These are phyloP conservation scores for Skeletonema potamos DNA, from an alignment of 108 stramenopile species.

Conservation along the genomic window DNA sequence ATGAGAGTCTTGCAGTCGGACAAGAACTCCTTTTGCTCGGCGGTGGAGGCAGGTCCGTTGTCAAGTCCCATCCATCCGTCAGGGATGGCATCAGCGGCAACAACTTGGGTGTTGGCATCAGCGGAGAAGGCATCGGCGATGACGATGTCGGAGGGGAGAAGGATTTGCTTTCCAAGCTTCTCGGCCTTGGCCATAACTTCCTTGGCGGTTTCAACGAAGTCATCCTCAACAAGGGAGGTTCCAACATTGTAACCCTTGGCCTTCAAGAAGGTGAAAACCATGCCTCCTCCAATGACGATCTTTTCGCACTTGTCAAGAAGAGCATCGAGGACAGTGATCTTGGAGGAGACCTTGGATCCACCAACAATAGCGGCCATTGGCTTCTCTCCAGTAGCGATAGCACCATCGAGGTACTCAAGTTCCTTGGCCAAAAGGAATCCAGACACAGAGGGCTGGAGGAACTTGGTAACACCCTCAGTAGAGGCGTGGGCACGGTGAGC, in stretches of 20 bases:
- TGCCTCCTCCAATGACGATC: slow-evolving; percentile 98
- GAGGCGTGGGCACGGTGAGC: slow-evolving; percentile 99
- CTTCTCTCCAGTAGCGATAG: slow-evolving; percentile 93
- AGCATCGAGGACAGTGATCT: slow-evolving; percentile 98
- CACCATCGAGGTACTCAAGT: slow-evolving; percentile 98
- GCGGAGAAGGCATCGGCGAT: slow-evolving; percentile 90
- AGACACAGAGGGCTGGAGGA: slow-evolving; percentile 84
- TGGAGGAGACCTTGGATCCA: slow-evolving; percentile 99
- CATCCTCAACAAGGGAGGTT: slow-evolving; percentile 95
- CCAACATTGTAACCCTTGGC: slow-evolving; percentile 94
- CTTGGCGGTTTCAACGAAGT: slow-evolving; percentile 97
- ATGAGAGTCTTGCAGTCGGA: slow-evolving; percentile 93
- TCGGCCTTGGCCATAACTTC: slow-evolving; percentile 91
- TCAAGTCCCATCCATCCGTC: slow-evolving; percentile 99
- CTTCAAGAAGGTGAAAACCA: slow-evolving; percentile 99
- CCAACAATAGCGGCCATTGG: slow-evolving; percentile 99
- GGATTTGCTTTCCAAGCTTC: slow-evolving; percentile 89
- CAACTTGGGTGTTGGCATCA: slow-evolving; percentile 89
- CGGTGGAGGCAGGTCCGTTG: slow-evolving; percentile 92
- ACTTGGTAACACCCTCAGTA: slow-evolving; percentile 99
- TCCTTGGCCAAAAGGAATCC: slow-evolving; percentile 98
- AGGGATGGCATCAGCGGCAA: slow-evolving; percentile 87
- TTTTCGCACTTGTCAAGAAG: slow-evolving; percentile 99
- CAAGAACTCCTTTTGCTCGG: slow-evolving; percentile 87
- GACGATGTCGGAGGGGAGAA: slow-evolving; percentile 95